A percentile compares a stretch with the other conserved stretches of the same genome.
Conservation (phyloP, 2,329 filamentous ascomycete species). For the Fusarium caatingaense region DNA sequence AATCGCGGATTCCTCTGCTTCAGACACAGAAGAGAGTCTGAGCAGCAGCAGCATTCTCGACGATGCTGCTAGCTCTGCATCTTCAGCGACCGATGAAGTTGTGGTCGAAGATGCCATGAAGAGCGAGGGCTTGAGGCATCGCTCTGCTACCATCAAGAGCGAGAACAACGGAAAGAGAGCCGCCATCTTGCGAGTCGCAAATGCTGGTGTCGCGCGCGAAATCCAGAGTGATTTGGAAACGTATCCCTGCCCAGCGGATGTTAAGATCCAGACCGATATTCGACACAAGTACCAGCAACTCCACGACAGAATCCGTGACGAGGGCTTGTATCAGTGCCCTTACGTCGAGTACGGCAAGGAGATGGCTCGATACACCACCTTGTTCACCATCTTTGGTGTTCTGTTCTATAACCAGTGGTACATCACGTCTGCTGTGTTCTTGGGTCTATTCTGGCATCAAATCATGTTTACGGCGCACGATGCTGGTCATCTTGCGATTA, state of each 20-base stretch:
- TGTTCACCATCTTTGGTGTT: conserved; percentile 63
- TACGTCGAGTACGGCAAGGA: conserved; percentile 71
- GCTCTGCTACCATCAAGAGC: conserved; percentile 1
- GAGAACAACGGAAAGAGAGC: conserved; percentile 12
- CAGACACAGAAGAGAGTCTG: conserved; percentile 35
- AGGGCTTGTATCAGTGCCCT: conserved; percentile 68
- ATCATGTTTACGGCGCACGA: conserved; percentile 77
- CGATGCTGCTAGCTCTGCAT: conserved; percentile 35
- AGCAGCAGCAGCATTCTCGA: conserved; percentile 6
- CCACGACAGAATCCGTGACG: conserved; percentile 64
- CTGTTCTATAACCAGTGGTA: conserved; percentile 65
- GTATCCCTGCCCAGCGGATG: conserved; percentile 66
- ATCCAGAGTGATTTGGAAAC: conserved; percentile 51
- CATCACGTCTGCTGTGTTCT: conserved; percentile 65
- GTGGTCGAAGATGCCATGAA: conserved; percentile 3
- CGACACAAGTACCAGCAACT: conserved; percentile 65
- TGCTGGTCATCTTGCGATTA: conserved; percentile 72
- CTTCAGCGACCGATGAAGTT: conserved; percentile 27
- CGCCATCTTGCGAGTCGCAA: conserved; percentile 29
- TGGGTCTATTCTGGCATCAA: conserved; percentile 76
- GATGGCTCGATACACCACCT: conserved; percentile 61
- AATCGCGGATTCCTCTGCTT: conserved; percentile 23
- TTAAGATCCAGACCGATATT: conserved; percentile 65
- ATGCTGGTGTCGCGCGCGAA: conserved; percentile 41
- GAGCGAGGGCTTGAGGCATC: conserved; percentile 12